Conservation (phyloP, 176 grass and related monocot genomes). For the Rhipidocladum racemiflorum region DNA sequence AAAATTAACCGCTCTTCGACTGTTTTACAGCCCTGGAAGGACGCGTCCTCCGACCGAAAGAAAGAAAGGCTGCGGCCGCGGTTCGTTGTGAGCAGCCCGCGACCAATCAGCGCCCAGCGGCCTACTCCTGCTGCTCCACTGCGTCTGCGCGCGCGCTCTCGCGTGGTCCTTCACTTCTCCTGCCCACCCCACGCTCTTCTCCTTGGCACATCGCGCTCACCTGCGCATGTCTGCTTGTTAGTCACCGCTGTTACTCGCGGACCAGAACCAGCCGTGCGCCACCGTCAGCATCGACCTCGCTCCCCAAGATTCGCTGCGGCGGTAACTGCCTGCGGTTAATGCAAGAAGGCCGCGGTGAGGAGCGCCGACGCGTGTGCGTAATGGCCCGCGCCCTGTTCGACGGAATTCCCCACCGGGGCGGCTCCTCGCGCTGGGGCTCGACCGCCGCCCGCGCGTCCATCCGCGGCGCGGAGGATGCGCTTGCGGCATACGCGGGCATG, state of each 20-base stretch:
- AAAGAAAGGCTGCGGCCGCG: not conserved
- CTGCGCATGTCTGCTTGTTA: not conserved
- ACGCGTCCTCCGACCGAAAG: not conserved
- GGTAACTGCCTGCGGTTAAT: not conserved
- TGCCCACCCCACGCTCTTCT: not conserved
- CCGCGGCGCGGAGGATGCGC: conserved; percentile 20
- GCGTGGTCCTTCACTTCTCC: not conserved
- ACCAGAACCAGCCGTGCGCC: not conserved
- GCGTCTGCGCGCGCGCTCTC: not conserved
- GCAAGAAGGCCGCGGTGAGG: not conserved
- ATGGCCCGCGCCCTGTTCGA: conserved; percentile 53
- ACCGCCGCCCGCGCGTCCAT: not conserved
- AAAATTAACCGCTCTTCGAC: no score
- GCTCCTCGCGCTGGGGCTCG: conserved; percentile 15
- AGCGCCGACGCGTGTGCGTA: no score
- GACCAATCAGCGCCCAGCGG: not conserved
- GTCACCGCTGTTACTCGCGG: not conserved
- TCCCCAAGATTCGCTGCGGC: not conserved
- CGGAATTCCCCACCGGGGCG: conserved; percentile 31
- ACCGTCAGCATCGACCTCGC: not conserved
- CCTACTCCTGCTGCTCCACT: not conserved
- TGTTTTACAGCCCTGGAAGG: no score
- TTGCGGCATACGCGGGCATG: conserved; percentile 47
- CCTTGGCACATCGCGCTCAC: not conserved
- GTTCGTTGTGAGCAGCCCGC: no score